phyloP scores from a whole-genome alignment of 306 rosid species.

The Cucumis melo region DNA sequence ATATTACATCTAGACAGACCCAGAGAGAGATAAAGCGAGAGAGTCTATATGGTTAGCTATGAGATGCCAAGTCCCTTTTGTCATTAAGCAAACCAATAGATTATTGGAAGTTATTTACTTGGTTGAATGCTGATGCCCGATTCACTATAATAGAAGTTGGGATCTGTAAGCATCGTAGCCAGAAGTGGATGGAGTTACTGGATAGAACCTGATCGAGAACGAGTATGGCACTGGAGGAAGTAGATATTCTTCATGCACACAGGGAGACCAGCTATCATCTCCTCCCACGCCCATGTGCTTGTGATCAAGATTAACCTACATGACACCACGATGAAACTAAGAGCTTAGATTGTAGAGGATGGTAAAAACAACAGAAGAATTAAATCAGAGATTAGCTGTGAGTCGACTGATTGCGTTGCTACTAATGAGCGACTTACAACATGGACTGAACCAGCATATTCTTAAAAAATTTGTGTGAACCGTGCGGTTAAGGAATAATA shows the following conservation, averaged over 20 bases:
- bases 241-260: constrained; percentile 52
- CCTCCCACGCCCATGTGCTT: constrained; percentile 94
- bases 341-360: background rate
- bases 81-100: background rate
- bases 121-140: background rate
- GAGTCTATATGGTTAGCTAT: background rate
- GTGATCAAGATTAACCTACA: constrained; percentile 86
- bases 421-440: background rate
- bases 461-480: background rate
- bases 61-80: background rate
- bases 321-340: constrained; percentile 9
- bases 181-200: constrained; percentile 37
- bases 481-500: background rate
- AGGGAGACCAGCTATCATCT: constrained; percentile 94
- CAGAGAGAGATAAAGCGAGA: background rate
- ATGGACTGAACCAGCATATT: background rate
- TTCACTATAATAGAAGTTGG: constrained; percentile 33
- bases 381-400: background rate
- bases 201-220: constrained; percentile 53
- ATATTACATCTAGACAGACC: background rate
- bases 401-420: background rate
- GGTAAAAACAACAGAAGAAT: background rate
- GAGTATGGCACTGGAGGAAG: constrained; percentile 45
- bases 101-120: background rate
- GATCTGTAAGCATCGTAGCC: constrained; percentile 57